Base-by-base conservation (phyloP, 257 asterid species). In the Rubia yunnanensis region DNA sequence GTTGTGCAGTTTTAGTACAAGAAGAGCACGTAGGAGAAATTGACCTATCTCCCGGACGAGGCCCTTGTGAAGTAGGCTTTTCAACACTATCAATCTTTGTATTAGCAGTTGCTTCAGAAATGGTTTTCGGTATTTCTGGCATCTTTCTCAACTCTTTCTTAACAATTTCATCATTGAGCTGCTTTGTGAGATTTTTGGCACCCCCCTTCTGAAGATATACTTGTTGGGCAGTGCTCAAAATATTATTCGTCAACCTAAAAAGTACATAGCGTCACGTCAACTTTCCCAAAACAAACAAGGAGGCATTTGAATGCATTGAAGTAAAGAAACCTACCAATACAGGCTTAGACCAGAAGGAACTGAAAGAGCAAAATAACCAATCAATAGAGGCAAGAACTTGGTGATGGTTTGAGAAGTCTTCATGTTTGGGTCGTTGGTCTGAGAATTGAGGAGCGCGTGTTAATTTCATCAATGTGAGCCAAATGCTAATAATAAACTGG, bases 321-420 rank as follows among this genome's bases (percentile, higher is more conserved):
- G 52, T 36, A 57, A 57, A 54, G 62, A 67, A 63, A 36, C 83
- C 76, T 77, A 94, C 99, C 99, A 94, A 71, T 94, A 94, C 70
- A 94, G 87, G 76, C 99, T 86, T 75, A 94, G 82, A 76, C 99
- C 99, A 48, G 99, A 94, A 68, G 99, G 99, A 78, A 94, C 99
- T 18, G 97, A 87, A 54, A 94, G 81, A 65, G 99, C 70, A 76
- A 94, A 94, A 69, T 94, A 94, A 49, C 99, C 99, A 69, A 94
- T 84, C 97, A 94, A 83, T 79, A 94, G 59, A 3, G 99, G 99
- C 64, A 94, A 86, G 66, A 94, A 78, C 73, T 85, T 88, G 72
- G 97, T 86, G 71, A 94, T 71, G 69, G 87, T 92, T 80, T 94
- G 99, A 66, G 96, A 74, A 80, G 50, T 94, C 85, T 90, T 94